phyloP scores from a whole-genome alignment of 2,329 filamentous ascomycete genomes.

The Claviceps digitariae region DNA sequence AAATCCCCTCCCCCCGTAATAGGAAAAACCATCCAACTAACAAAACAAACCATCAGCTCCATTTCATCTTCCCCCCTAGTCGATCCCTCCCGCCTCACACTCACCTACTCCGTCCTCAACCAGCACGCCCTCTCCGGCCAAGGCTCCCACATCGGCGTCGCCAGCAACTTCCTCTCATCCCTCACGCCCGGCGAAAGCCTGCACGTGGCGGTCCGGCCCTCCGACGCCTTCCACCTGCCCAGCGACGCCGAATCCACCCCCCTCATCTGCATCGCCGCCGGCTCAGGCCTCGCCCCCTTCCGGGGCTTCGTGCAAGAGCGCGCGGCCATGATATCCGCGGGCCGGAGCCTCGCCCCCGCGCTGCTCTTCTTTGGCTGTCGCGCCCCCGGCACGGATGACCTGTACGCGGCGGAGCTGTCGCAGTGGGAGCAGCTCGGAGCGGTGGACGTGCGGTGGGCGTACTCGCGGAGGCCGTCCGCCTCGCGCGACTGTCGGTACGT shows the following conservation, averaged over 20 bases:
- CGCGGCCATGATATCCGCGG: slow-evolving; percentile 33
- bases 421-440: slow-evolving; percentile 47
- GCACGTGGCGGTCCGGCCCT: slow-evolving; percentile 35
- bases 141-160: slow-evolving; percentile 42
- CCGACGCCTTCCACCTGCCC: slow-evolving; percentile 35
- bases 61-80: slow-evolving; percentile 62
- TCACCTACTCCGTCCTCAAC: slow-evolving; percentile 57
- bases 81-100: slow-evolving; percentile 40
- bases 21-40: no score
- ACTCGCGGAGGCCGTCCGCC: slow-evolving; percentile 29
- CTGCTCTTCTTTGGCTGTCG: slow-evolving; percentile 55
- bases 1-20: background rate
- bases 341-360: slow-evolving; percentile 42
- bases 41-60: slow-evolving; percentile 30
- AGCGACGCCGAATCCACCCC: slow-evolving; percentile 30
- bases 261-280: slow-evolving; percentile 37
- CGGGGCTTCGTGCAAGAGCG: slow-evolving; percentile 50
- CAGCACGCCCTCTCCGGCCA: slow-evolving; percentile 36
- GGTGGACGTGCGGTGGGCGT: slow-evolving; percentile 47
- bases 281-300: slow-evolving; percentile 48
- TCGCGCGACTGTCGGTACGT: slow-evolving; percentile 36
- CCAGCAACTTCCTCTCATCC: slow-evolving; percentile 44
- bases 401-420: slow-evolving; percentile 46
- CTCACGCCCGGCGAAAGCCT: slow-evolving; percentile 30
- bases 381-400: slow-evolving; percentile 36